phyloP scores from a whole-genome alignment of 2,329 filamentous ascomycete species.

The Claviceps arundinis region DNA sequence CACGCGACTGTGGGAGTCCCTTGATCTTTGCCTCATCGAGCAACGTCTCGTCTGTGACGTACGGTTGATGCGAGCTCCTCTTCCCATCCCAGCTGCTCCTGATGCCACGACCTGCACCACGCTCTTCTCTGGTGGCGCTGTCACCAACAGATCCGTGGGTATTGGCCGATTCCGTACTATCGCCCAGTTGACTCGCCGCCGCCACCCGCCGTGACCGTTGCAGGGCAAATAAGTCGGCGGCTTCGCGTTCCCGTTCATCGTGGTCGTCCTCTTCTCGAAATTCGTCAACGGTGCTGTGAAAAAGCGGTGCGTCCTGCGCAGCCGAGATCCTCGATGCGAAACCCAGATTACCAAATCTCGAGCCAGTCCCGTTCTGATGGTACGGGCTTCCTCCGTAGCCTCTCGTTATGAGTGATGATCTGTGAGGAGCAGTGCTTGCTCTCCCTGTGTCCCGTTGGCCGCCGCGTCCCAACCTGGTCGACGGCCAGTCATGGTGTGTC shows the following conservation, averaged over 20 bases:
- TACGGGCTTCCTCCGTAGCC: slow-evolving; percentile 60
- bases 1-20: slow-evolving; percentile 24
- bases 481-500: slow-evolving; percentile 17
- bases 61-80: slow-evolving; percentile 24
- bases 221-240: slow-evolving; percentile 85
- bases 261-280: slow-evolving; percentile 90
- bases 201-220: slow-evolving; percentile 84
- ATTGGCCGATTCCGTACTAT: slow-evolving; percentile 60
- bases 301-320: slow-evolving; percentile 74
- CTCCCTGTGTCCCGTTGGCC: slow-evolving; percentile 19
- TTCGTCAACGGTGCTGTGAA: slow-evolving; percentile 82
- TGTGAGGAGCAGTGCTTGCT: slow-evolving; percentile 17
- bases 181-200: slow-evolving; percentile 67
- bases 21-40: slow-evolving; percentile 30
- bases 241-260: slow-evolving; percentile 77
- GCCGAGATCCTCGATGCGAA: slow-evolving; percentile 66
- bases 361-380: slow-evolving; percentile 57
- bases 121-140: slow-evolving; percentile 20
- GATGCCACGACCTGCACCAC: slow-evolving; percentile 38
- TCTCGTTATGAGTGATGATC: slow-evolving; percentile 32
- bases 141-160: slow-evolving; percentile 25
- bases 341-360: slow-evolving; percentile 57
- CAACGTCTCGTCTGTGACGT: slow-evolving; percentile 17
- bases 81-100: slow-evolving; percentile 52
- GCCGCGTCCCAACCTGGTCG: slow-evolving; percentile 21